Evolutionary conservation across 306 rosid species (phyloP).

Genomic region (Carpinus viminea): DNA sequence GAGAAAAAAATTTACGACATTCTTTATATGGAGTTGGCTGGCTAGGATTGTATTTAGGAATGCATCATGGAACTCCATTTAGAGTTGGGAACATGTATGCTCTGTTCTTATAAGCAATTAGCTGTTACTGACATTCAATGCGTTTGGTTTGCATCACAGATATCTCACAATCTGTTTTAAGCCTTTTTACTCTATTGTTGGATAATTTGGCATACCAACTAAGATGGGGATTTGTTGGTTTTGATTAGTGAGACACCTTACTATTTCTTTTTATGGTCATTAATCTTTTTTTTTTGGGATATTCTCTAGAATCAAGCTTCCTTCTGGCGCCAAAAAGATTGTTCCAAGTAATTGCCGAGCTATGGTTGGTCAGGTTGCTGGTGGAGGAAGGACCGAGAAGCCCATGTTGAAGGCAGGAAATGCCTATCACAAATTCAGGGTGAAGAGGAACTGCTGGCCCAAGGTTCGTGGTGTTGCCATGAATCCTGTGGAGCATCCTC

Average conservation of each 20-base stretch:
- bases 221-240: not conserved
- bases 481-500: conserved; percentile 95
- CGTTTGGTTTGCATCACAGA: not conserved
- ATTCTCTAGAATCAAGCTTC: conserved; percentile 65
- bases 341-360: conserved; percentile 79
- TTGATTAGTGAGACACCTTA: not conserved
- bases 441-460: conserved; percentile 90
- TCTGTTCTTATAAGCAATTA: not conserved
- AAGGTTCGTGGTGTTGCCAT: conserved; percentile 96
- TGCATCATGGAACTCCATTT: not conserved
- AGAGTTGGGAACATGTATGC: not conserved
- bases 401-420: conserved; percentile 80
- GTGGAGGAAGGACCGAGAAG: conserved; percentile 86
- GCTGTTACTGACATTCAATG: not conserved
- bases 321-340: conserved; percentile 79
- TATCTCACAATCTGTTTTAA: not conserved
- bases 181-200: too few species aligned
- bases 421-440: conserved; percentile 79
- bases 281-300: not conserved
- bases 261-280: not conserved
- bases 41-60: not conserved
- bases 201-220: too few species aligned
- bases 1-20: too few species aligned
- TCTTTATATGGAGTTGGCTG: not conserved
- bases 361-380: conserved; percentile 87